These are phyloP conservation scores for Lactuca sativa DNA, from an alignment of 129 eudicot species.

Conservation along the genomic window DNA sequence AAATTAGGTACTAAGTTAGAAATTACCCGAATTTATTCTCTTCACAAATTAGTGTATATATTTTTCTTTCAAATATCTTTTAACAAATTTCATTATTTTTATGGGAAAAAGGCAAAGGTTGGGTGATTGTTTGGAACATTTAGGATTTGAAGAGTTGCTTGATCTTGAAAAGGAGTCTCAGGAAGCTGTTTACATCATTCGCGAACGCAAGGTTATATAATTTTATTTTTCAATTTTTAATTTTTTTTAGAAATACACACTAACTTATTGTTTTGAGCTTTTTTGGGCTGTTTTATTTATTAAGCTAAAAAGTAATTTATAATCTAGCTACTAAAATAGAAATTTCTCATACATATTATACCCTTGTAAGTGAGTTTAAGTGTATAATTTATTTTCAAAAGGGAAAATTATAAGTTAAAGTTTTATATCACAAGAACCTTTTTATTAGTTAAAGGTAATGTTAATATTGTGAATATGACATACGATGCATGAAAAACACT, in stretches of 20 bases:
- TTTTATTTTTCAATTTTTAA: not conserved
- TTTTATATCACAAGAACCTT: no score
- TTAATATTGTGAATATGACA: no score
- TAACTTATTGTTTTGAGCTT: not conserved
- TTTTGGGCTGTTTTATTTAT: no score
- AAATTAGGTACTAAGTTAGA: slow-evolving; percentile 52
- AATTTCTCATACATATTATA: no score
- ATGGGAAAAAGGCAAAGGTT: slow-evolving; percentile 55
- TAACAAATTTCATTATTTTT: not conserved
- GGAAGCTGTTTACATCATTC: slow-evolving; percentile 52
- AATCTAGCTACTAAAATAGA: no score
- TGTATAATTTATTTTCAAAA: no score
- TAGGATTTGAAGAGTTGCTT: slow-evolving; percentile 52
- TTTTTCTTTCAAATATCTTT: not conserved
- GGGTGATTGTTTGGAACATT: slow-evolving; percentile 73
- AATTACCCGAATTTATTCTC: not conserved
- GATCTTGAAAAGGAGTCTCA: slow-evolving; percentile 68
- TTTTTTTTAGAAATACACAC: not conserved
- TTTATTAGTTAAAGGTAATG: no score
- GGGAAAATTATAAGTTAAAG: no score
- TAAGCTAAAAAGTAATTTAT: no score
- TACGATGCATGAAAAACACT: no score
- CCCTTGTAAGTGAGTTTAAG: no score
- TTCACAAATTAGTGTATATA: no score
- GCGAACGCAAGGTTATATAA: slow-evolving; percentile 56